These are phyloP conservation scores for Coemansia sp. DNA, from an alignment of 192 early-diverging fungal species.

Conservation along the genomic window DNA sequence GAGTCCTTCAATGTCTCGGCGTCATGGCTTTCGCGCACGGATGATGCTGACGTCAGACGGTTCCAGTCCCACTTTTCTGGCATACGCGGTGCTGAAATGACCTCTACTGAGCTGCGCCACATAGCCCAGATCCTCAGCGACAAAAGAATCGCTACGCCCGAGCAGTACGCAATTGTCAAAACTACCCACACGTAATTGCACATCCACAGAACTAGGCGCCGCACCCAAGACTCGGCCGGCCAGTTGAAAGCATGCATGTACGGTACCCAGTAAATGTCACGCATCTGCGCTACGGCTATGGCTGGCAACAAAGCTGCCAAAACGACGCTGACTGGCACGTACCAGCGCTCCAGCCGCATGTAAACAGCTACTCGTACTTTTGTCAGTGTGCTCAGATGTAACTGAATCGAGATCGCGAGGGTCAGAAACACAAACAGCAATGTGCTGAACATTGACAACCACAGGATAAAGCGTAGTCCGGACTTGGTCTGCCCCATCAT, in stretches of 20 bases:
- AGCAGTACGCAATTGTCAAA: constrained; percentile 30
- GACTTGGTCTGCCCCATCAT: constrained; percentile 22
- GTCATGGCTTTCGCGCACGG: constrained; percentile 16
- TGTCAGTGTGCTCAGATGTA: constrained; percentile 50
- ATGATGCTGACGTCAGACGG: constrained; percentile 12
- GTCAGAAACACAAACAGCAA: constrained; percentile 38
- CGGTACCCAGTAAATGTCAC: constrained; percentile 35
- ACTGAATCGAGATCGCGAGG: constrained; percentile 29
- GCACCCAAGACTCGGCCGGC: constrained; percentile 13
- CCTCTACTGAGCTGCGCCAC: constrained; percentile 42
- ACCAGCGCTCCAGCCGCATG: constrained; percentile 36
- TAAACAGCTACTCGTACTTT: constrained; percentile 26
- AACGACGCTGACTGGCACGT: constrained; percentile 18
- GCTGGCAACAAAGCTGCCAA: constrained; percentile 26
- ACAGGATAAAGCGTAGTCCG: constrained; percentile 33
- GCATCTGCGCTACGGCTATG: constrained; percentile 28
- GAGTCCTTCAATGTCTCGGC: background rate
- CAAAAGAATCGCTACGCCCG: constrained; percentile 14
- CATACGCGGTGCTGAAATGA: constrained; percentile 23
- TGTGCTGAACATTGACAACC: constrained; percentile 33
- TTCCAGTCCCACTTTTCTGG: constrained; percentile 53
- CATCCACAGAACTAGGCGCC: constrained; percentile 35
- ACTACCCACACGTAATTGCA: constrained; percentile 42
- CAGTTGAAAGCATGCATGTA: constrained; percentile 41
- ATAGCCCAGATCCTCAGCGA: constrained; percentile 31